phyloP scores from a whole-genome alignment of 352 stramenopile species.

The Globisporangium spinosum region DNA sequence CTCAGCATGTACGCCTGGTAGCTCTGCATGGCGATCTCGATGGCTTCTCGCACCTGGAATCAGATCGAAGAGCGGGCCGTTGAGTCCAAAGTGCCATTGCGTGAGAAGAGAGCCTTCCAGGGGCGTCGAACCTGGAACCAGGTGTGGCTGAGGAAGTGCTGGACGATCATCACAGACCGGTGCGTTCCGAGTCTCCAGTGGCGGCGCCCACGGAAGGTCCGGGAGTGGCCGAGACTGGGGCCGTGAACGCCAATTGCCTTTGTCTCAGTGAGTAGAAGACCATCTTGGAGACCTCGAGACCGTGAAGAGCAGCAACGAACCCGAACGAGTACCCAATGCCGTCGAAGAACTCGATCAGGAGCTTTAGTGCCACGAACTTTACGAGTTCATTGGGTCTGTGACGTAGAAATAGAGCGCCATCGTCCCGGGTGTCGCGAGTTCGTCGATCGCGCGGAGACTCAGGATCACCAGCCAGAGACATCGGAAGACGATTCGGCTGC shows the following conservation, averaged over 20 bases:
- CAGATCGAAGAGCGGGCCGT: slow-evolving; percentile 15
- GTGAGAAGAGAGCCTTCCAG: slow-evolving; percentile 17
- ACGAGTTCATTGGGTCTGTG: not conserved
- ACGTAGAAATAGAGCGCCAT: not conserved
- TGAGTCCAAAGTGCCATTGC: slow-evolving; percentile 16
- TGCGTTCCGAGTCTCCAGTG: not conserved
- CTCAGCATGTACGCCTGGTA: slow-evolving; percentile 26
- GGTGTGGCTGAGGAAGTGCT: not conserved
- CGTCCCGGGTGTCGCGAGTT: not conserved
- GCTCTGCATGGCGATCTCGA: slow-evolving; percentile 22
- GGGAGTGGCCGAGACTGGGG: not conserved
- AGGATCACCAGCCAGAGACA: not conserved
- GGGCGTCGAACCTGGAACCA: not conserved
- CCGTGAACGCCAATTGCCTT: not conserved
- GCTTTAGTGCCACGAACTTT: not conserved
- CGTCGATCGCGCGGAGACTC: not conserved
- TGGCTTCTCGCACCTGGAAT: slow-evolving; percentile 15
- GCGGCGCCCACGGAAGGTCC: not conserved
- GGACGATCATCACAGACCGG: not conserved
- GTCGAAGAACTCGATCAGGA: not conserved
- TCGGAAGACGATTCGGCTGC: not conserved
- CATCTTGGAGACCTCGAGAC: not conserved
- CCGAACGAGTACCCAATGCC: not conserved
- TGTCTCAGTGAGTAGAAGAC: not conserved
- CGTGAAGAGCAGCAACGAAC: not conserved